Base-by-base conservation (phyloP, 202 grass and related monocot genomes). In the Zoysia matrella region DNA sequence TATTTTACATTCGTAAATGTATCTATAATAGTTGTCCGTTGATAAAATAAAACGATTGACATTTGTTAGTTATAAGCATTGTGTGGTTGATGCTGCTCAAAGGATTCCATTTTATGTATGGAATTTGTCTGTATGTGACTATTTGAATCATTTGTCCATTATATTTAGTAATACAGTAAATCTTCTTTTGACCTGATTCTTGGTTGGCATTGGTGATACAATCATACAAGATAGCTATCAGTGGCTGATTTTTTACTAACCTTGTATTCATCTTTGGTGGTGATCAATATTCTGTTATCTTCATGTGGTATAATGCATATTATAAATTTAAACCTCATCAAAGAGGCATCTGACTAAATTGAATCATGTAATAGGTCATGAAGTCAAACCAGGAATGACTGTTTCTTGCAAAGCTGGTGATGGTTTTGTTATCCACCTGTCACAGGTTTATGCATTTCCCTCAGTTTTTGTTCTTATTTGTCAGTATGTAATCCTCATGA, bases 331-430 rank as follows among this genome's bases (percentile, higher is more conserved):
- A 7, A n/a, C n/a, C 5, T 68, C 6, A 3, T 12, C 13, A 52
- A 52, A 18, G 39, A 64, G 22, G 22, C 22, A 22, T 69, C 52
- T 74, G 7, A 43, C 12, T 65, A 22, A 7, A 44, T 65, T 68
- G 48, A 45, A 13, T 52, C 46, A 11, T 69, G 50, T 63, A 72
- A 60, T 90, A 97, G 94, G 94, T 64, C 10, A 90, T 18, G 94
- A 97, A 85, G 85, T 97, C 14, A 94, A 94, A 70, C 91, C 94
- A 8, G 91, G 94, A 44, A 46, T 77, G 77, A 87, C 66, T 72
- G 80, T 94, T 82, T 83, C 85, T 66, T 88, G 82, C 8, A 48
- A 89, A 43, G 80, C 67, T 83, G 79, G 47, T 15, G 72, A 88
- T 11, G 85, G 67, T 8, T 84, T 50, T 69, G 72, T 80, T 71